phyloP scores from a whole-genome alignment of 176 grass and related monocot genomes.

The Hordeum marinum region DNA sequence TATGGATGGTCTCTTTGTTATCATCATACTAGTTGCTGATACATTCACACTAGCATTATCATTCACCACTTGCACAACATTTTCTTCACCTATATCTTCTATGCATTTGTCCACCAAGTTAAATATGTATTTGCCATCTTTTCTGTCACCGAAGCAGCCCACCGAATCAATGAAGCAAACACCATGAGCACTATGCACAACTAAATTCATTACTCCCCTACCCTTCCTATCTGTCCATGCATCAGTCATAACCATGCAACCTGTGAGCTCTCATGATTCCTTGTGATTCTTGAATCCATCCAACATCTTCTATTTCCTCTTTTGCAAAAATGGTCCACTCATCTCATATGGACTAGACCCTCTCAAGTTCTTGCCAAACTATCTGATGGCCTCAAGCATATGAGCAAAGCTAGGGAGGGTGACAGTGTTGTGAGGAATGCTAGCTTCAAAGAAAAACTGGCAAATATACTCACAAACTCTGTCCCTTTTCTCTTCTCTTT shows the following conservation, averaged over 20 bases:
- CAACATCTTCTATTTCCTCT: background rate
- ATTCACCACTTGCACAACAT: conserved; percentile 1
- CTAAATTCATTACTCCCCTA: background rate
- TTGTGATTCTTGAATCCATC: background rate
- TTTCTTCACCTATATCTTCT: background rate
- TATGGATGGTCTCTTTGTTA: background rate
- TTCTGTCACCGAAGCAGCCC: background rate
- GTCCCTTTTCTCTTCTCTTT: background rate
- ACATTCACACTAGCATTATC: background rate
- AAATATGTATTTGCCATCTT: conserved; percentile 1
- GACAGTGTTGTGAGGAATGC: background rate
- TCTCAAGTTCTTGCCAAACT: background rate
- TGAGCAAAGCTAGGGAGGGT: background rate
- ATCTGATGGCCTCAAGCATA: background rate
- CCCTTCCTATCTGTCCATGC: background rate
- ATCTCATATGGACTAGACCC: background rate
- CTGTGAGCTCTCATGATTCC: background rate
- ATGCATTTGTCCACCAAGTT: background rate
- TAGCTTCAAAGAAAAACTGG: background rate
- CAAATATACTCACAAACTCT: conserved; percentile 6
- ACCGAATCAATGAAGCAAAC: background rate
- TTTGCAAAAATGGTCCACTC: background rate
- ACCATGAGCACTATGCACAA: background rate
- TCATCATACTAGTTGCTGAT: background rate
- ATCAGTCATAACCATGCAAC: background rate